Percentiles rank a stretch among this genome's conserved stretches.
Conservation (phyloP, 352 stramenopile genomes). For the Pythium brassicae region DNA sequence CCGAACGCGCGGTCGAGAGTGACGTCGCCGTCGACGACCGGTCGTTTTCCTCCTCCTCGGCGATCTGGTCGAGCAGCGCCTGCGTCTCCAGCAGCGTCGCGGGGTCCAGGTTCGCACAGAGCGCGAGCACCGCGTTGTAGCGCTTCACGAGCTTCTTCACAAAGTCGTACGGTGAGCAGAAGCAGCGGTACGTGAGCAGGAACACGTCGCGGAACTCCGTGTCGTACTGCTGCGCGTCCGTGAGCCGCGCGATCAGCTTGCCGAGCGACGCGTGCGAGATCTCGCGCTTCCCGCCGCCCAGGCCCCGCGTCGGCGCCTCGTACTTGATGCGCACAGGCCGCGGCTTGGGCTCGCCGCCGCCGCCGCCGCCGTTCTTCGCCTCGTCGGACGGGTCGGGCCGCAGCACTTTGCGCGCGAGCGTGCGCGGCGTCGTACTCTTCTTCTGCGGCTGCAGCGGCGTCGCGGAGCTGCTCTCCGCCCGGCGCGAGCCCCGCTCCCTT, state of each 20-base stretch:
- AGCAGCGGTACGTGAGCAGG: slow-evolving; percentile 75
- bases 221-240: slow-evolving; percentile 83
- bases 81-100: slow-evolving; percentile 61
- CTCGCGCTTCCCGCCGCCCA: slow-evolving; percentile 60
- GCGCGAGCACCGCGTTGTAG: slow-evolving; percentile 67
- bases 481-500: background rate
- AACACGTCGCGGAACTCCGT: slow-evolving; percentile 85
- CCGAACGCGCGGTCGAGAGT: slow-evolving; percentile 63
- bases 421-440: slow-evolving; percentile 15
- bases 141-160: slow-evolving; percentile 87
- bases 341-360: slow-evolving; percentile 16
- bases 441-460: slow-evolving; percentile 6
- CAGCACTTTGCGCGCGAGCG: slow-evolving; percentile 18
- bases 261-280: slow-evolving; percentile 85
- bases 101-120: slow-evolving; percentile 44
- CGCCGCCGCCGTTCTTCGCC: slow-evolving; percentile 6
- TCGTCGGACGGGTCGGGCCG: slow-evolving; percentile 5
- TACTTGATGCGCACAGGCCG: slow-evolving; percentile 74
- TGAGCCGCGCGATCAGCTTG: slow-evolving; percentile 78
- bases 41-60: slow-evolving; percentile 54
- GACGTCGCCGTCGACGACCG: slow-evolving; percentile 54
- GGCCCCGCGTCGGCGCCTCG: slow-evolving; percentile 48
- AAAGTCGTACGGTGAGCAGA: slow-evolving; percentile 83
- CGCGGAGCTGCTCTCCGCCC: background rate
- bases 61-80: slow-evolving; percentile 59